Evolutionary conservation across 2,329 filamentous ascomycete genomes (phyloP).

Genomic region (Fusarium zealandicum): DNA sequence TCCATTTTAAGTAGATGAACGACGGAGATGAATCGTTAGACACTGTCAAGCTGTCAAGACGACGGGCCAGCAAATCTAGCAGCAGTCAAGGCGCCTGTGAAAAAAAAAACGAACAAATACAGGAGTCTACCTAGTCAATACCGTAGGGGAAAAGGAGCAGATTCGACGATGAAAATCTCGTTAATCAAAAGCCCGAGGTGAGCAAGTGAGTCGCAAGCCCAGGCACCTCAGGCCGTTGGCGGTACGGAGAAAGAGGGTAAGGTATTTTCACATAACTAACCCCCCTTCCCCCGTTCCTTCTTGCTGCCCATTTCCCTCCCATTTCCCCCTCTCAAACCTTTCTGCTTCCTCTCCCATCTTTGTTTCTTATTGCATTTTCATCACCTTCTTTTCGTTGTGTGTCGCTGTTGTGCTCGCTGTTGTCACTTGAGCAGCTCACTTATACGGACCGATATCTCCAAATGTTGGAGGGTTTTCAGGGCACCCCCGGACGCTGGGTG

Average conservation of each 20-base stretch:
- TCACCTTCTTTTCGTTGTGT: slow-evolving; percentile 19
- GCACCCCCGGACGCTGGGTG: slow-evolving; percentile 27
- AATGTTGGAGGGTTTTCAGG: slow-evolving; percentile 35
- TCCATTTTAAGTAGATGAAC: slow-evolving; percentile 16
- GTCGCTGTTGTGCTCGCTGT: slow-evolving; percentile 33
- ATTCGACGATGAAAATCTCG: slow-evolving; percentile 25
- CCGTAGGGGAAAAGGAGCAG: slow-evolving; percentile 13
- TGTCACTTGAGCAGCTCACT: slow-evolving; percentile 33
- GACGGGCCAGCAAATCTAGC: not conserved
- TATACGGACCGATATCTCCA: slow-evolving; percentile 36
- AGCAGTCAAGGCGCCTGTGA: not conserved
- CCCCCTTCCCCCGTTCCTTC: slow-evolving; percentile 47
- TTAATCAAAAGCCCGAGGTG: slow-evolving; percentile 29
- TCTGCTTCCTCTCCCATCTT: slow-evolving; percentile 28
- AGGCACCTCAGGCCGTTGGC: slow-evolving; percentile 16
- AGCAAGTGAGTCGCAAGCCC: slow-evolving; percentile 32
- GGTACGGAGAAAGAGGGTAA: slow-evolving; percentile 37
- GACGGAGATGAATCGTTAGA: slow-evolving; percentile 11
- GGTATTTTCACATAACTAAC: slow-evolving; percentile 48
- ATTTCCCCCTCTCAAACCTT: slow-evolving; percentile 36
- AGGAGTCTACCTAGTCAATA: not conserved
- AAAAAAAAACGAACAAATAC: not conserved
- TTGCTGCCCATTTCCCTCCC: slow-evolving; percentile 40
- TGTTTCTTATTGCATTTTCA: slow-evolving; percentile 1
- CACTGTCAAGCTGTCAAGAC: too few species aligned